phyloP scores from a whole-genome alignment of 2,329 filamentous ascomycete genomes.

The Hypoxylon sp. region DNA sequence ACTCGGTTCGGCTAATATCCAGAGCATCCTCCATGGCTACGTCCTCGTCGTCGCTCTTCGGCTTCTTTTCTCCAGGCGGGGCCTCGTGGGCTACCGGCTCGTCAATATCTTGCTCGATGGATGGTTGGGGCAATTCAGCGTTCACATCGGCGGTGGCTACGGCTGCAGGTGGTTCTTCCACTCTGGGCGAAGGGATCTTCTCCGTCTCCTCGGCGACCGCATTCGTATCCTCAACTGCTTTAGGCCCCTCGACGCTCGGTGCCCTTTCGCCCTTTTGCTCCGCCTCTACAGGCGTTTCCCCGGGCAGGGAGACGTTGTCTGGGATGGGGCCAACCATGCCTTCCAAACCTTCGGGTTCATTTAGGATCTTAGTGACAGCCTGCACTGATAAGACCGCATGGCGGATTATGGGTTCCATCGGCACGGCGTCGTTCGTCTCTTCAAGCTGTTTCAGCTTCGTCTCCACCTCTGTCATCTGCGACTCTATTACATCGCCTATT shows the following conservation, averaged over 20 bases:
- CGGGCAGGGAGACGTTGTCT: constrained; percentile 41
- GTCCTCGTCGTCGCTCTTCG: constrained; percentile 43
- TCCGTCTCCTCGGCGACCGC: constrained; percentile 32
- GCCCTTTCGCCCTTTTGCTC: constrained; percentile 37
- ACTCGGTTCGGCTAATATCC: constrained; percentile 32
- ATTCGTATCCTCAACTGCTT: constrained; percentile 17
- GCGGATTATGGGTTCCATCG: constrained; percentile 54
- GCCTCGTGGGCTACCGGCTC: constrained; percentile 23
- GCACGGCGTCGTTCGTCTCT: constrained; percentile 48
- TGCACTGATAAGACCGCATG: constrained; percentile 59
- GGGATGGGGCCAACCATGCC: constrained; percentile 55
- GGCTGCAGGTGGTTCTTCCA: constrained; percentile 15
- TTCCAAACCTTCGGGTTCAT: constrained; percentile 53
- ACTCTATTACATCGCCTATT: constrained; percentile 64
- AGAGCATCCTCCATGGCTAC: constrained; percentile 50
- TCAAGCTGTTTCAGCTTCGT: constrained; percentile 57
- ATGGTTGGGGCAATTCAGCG: constrained; percentile 40
- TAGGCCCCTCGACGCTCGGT: constrained; percentile 11
- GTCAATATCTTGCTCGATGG: constrained; percentile 42
- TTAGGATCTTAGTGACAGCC: constrained; percentile 57
- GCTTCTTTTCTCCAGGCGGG: constrained; percentile 22
- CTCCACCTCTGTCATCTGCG: constrained; percentile 61
- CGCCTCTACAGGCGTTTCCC: constrained; percentile 28
- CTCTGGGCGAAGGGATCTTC: constrained; percentile 26
- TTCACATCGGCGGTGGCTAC: constrained; percentile 10